phyloP scores from a whole-genome alignment of 2,329 filamentous ascomycete genomes.

The Diaporthe sp. region DNA sequence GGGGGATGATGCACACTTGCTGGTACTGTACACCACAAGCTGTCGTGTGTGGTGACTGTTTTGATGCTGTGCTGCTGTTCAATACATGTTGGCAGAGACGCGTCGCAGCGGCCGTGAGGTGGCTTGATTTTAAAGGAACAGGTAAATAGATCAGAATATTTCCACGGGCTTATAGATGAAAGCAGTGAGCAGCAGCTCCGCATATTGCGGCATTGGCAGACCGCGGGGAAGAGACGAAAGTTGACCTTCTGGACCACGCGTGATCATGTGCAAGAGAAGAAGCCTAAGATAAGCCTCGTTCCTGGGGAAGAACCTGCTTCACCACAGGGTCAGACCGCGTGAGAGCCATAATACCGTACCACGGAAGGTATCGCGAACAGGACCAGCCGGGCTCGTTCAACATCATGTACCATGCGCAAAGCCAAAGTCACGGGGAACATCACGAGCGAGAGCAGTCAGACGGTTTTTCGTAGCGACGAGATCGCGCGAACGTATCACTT shows the following conservation, averaged over 20 bases:
- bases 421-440: not conserved
- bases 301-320: not conserved
- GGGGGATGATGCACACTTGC: not conserved
- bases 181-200: not conserved
- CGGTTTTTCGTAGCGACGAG: not conserved
- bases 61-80: not conserved
- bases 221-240: not conserved
- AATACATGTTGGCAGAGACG: not conserved
- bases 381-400: not conserved
- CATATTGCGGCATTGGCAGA: not conserved
- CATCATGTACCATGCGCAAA: not conserved
- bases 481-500: constrained; percentile 12
- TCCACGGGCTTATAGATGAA: not conserved
- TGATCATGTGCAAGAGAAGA: not conserved
- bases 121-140: not conserved
- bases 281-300: not conserved
- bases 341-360: not conserved
- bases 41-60: not conserved
- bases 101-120: too few relatives aligned
- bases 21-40: not conserved
- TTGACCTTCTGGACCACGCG: not conserved
- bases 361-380: not conserved
- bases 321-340: not conserved
- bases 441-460: not conserved
- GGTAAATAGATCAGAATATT: too few relatives aligned